Percentiles rank a stretch among this genome's conserved stretches.
These are phyloP conservation scores for Rubia yunnanensis DNA, from an alignment of 257 asterid species.

Conservation along the genomic window DNA sequence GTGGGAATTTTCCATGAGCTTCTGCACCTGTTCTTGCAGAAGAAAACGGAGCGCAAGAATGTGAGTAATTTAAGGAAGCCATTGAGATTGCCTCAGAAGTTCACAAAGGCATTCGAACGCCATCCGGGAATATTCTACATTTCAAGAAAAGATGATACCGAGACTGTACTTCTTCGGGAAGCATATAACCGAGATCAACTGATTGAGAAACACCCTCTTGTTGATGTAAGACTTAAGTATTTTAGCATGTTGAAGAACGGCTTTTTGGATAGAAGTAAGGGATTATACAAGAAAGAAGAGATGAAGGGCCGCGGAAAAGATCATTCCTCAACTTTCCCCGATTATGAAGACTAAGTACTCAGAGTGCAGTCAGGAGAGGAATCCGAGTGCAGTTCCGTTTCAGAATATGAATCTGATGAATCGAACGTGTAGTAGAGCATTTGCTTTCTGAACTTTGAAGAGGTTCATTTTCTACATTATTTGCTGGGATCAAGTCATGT, in stretches of 20 bases:
- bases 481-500: too few species aligned
- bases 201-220: constrained; percentile 64
- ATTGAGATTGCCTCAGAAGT: constrained; percentile 71
- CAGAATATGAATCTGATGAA: constrained; percentile 52
- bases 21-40: constrained; percentile 57
- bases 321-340: constrained; percentile 8
- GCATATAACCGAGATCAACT: constrained; percentile 57
- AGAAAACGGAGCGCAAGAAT: constrained; percentile 54
- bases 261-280: constrained; percentile 59
- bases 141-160: constrained; percentile 62
- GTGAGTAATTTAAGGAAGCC: constrained; percentile 78
- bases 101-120: constrained; percentile 79
- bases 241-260: constrained; percentile 64
- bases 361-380: constrained; percentile 40
- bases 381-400: constrained; percentile 31
- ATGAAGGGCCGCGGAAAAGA: constrained; percentile 16
- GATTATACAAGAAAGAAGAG: constrained; percentile 42
- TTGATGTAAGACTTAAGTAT: constrained; percentile 45
- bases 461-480: neutral
- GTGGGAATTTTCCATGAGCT: constrained; percentile 95
- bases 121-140: constrained; percentile 85
- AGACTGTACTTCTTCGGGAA: constrained; percentile 81
- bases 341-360: constrained; percentile 10
- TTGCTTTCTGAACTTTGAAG: neutral
- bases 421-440: neutral